Base-by-base conservation (phyloP, 345 rosid species). In the Sisymbrium altissimum region DNA sequence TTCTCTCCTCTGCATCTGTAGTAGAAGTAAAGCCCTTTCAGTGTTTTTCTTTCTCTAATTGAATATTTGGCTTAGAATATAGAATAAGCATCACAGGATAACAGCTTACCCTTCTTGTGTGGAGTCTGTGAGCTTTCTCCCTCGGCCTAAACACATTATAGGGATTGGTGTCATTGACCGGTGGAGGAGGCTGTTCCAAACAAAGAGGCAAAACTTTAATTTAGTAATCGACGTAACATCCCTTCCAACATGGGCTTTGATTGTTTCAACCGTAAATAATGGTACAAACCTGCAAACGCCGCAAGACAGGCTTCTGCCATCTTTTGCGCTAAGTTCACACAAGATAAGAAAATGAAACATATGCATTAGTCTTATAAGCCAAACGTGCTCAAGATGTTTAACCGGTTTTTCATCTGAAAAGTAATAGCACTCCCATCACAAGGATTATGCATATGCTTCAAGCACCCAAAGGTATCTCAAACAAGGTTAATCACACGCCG, bases 1-100 rank as follows among this genome's bases (percentile, higher is more conserved):
- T 85, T 95, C 99, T 82, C 99, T 95, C 82, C 99, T 85, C 78
- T 92, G 99, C 99, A 95, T 92, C 97, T 95, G 77, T 15, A 64
- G n/a, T 74, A 44, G 74, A 53, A 65, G 44, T 77, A 21, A 63
- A 50, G n/a, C 12, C 27, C 70, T 39, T 33, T 71, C 62, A 77
- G 64, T 41, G 29, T 6, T 49, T 61, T 32, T 48, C 41, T 57
- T 58, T 40, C 66, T 18, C 49, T 35, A 32, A 54, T 15, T 48
- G 36, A 4, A 30, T 49, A 27, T 27, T 2, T 27, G 3, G 3
- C 29, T 2, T 43, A 3, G 11, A 21, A 40, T 39, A 13, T 1
- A 9, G 8, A 41, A 17, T 40, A 18, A 43, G 15, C 43, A 21
- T 23, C 27, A 60, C 27, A 60, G 1, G 17, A 35, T 4, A 62